Evolutionary conservation across 2,329 filamentous ascomycete genomes (phyloP), one percentile per base, ranked within the genome.

Genomic region (Neofusicoccum cordaticola): DNA sequence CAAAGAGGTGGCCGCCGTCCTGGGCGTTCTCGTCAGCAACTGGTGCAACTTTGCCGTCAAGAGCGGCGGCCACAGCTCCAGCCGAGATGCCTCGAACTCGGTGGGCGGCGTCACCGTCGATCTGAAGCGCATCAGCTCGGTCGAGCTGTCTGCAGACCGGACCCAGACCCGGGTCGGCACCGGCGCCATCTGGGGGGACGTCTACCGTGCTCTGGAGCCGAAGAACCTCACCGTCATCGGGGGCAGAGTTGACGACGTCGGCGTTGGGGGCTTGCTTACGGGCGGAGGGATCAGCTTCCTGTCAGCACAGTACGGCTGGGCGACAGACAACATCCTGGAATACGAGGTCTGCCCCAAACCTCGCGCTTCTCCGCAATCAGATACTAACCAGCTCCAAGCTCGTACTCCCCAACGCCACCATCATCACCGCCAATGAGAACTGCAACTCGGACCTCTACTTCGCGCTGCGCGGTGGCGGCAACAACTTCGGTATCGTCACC

Each of bases 401-500:
- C 11, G 56, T 60, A n/a, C 31, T 60, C 31, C 56, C 56, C 22
- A 60, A 60, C 56, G 15, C 56, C 11, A 60, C 56, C 31, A 39
- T 65, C 34, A 42, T 65, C 6, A 60, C 56, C 27, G 63, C 63
- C n/a, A 65, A 22, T 22, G 51, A 47, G 17, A 5, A 52, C 7
- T 27, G 17, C 31, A 35, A 65, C 27, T 35, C 0, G 39, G 74
- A 78, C 52, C 70, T 79, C 2, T 78, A 75, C 69, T 74, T 73
- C 69, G 74, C 75, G 0, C 68, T 79, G 12, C 75, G 75, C 34
- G 77, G 77, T 19, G 76, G 76, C 34, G 70, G 68, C 3, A 75
- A 69, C 62, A 77, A 77, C 64, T 76, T 79, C 41, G 77, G 74
- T n/a, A 71, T 78, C 15, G 75, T 78, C 27, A 77, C 75, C 4